Base-by-base conservation (phyloP, 257 asterid species). In the Solanum gracilifrons region DNA sequence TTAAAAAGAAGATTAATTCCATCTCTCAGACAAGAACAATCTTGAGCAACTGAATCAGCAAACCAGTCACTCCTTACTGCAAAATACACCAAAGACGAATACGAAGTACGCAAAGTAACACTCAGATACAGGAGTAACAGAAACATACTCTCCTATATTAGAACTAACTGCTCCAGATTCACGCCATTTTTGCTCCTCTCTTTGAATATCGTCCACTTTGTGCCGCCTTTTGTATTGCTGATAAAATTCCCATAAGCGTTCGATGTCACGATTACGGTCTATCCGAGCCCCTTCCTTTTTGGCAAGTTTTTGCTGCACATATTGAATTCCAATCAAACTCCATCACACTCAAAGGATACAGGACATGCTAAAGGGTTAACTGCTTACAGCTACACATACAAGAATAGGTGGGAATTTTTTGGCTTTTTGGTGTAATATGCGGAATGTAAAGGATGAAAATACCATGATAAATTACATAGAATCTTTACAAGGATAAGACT, bases 271-370 rank as follows among this genome's bases (percentile, higher is more conserved):
- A 90, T 92, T 89, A 71, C 98, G 98, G 87, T 97, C 98, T 85
- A 95, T 93, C 85, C 87, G 91, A n/a, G 92, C 93, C 75, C 98
- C 99, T 73, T 92, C 98, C 90, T 92, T 95, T 90, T 93, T 93
- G 86, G 98, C 98, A 84, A 95, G 95, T 89, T 95, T 97, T 97
- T 95, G 98, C 99, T 97, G 98, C 94, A 89, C 86, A 75, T 55
- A 62, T 35, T 85, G 33, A 41, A 41, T 13, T 25, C 37, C 37
- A 77, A 41, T 77, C 84, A 77, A 77, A 77, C 64, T 41, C 15
- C 62, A 77, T 25, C n/a, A 41, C 64, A 77, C 64, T 41, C n/a
- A 41, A 25, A 41, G 64, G 36, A 58, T 76, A 76, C 60, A 76
- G 13, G 33, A 39, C 20, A 76, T 76, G 83, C 23, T 23, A 39